Base-by-base conservation (phyloP, 129 eudicot species). In the Logfia minima region DNA sequence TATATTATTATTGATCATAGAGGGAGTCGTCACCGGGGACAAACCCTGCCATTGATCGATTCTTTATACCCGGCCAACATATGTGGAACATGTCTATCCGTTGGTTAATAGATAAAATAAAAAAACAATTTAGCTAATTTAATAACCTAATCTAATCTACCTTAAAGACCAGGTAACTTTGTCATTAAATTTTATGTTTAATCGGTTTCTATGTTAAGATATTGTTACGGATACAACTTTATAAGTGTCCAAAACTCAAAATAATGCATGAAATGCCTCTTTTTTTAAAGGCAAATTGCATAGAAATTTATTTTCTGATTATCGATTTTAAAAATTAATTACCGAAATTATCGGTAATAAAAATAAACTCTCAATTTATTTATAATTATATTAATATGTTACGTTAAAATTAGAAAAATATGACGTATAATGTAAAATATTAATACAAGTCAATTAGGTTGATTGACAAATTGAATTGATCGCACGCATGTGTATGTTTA, bases 1-100 rank as follows among this genome's bases (percentile, higher is more conserved):
- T 39, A 35, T 5, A 35, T 19, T 58, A 58, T 59, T 4, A 4
- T 10, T 62, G 5, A 14, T 23, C 5, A 34, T 10, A 31, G 19
- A 66, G n/a, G 71, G 41, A 35, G 71, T 66, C 16, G 71, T 66
- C 71, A 43, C 48, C 60, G 62, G 60, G 41, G 79, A 75, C 79
- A 75, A 75, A 62, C 37, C 79, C 71, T 45, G 71, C 71, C 70
- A 28, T 43, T 23, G 79, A 63, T 75, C 61, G 34, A 75, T 43
- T 45, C 45, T 75, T 75, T 26, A 43, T 64, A 13, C 71, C 61
- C 63, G n/a, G 21, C 60, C 14, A 39, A 53, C 21, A 53, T 4
- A 63, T 45, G 43, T n/a, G 48, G 22, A 26, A 63, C 58, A 56
- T 59, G 31, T 37, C 16, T 34, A 74, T 59, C 76, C 65, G 62